Base-by-base conservation (phyloP, 2,329 filamentous ascomycete species). In the Botrytis paeoniae region DNA sequence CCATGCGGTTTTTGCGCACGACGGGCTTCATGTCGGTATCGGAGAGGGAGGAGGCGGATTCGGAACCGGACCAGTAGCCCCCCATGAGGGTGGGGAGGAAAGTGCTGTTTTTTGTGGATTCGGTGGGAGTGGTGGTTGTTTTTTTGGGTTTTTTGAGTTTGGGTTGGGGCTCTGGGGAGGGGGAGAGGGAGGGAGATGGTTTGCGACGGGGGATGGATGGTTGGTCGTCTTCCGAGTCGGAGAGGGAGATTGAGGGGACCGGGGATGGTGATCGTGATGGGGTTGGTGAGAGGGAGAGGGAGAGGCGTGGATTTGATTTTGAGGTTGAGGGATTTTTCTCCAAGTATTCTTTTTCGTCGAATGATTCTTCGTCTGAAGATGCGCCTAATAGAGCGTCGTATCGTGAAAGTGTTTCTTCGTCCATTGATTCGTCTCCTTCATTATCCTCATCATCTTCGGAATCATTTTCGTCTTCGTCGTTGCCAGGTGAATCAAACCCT, bases 41-140 rank as follows among this genome's bases (percentile, higher is more conserved):
- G 70, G 94, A 92, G 35, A 93, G 84, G 75, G 92, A 91, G 0
- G 91, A 92, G 10, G 87, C 88, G 62, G 80, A 89, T 77, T 93
- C 92, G 14, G 91, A 93, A 64, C 92, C 92, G 3, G 92, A 94
- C 78, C 93, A 88, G 83, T 95, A 97, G 73, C 92, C 92, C 32
- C 90, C 91, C 87, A 93, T 93, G 25, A 96, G 87, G 1, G 90
- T 89, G 0, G 93, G 93, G 2, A 96, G 83, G 80, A 94, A 94
- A 0, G 88, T 88, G 0, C 92, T 88, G 14, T 73, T 74, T 12
- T 71, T 64, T 25, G 71, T 73, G 29, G 51, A 25, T 35, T 73
- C 59, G 68, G 76, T 74, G 22, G 66, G 64, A 3, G 69, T 29
- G 22, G 62, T 6, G 71, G 74, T 76, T 51, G 73, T 7, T 72